Evolutionary conservation across 306 rosid species (phyloP), one percentile per base, ranked within the genome.

Genomic region (Corylus heterophylla): DNA sequence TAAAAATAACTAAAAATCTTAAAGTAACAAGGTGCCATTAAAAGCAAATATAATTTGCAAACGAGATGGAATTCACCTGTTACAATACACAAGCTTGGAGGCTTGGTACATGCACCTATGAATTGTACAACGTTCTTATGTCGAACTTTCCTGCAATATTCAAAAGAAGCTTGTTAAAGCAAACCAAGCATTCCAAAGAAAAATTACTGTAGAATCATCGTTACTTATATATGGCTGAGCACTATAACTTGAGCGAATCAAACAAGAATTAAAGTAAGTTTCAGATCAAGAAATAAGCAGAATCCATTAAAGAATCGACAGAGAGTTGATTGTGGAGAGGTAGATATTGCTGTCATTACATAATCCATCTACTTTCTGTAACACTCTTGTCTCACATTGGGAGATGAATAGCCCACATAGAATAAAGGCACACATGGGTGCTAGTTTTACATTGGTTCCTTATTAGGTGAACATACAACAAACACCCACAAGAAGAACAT

Each of bases 71-170:
- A 64, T 54, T 87, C 80, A 96, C 99, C 99, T 88, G 98, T 96
- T 71, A 96, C 88, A 73, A 96, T 96, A 86, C 98, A 93, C 83
- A 96, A 80, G 81, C 88, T 83, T 67, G 98, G 97, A 69, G 89
- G 90, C 84, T 88, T 91, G 59, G 99, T 96, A 71, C 99, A 96
- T 74, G 98, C 99, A 83, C 98, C 99, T n/a, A 96, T 96, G 88
- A 96, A 96, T 79, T 96, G 99, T 49, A 96, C 99, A 84, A 96
- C 98, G 85, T 96, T 96, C 90, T 93, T 96, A 86, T 96, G 99
- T 69, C 97, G 93, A 83, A 96, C 99, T 87, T 93, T 96, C 91
- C 99, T 96, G 90, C 79, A 87, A 84, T 81, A 76, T 85, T 77
- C 76, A 70, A 73, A 78, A 76, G 8, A 10, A 66, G 74, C 63